A percentile compares a stretch with the other conserved stretches of the same genome.
Conservation (phyloP, 257 asterid genomes). For the Asclepias syriaca region DNA sequence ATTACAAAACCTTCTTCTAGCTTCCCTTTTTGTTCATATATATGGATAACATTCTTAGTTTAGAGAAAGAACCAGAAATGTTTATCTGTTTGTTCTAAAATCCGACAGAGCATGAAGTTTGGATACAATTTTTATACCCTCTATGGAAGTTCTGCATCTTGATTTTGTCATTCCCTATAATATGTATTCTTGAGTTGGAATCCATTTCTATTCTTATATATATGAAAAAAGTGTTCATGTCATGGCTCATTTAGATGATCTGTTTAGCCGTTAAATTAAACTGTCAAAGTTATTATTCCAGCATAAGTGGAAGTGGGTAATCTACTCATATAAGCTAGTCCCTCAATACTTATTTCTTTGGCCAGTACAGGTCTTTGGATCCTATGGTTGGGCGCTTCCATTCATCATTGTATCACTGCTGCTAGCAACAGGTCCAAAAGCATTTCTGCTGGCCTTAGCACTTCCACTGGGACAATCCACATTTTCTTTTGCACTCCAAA, state of each 20-base stretch:
- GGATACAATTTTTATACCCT: background rate
- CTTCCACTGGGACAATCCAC: conserved; percentile 66
- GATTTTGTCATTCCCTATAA: background rate
- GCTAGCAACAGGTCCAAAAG: conserved; percentile 60
- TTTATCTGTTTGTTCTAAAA: background rate
- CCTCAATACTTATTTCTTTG: conserved; percentile 13
- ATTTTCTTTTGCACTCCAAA: conserved; percentile 50
- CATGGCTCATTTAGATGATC: background rate
- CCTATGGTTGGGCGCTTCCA: conserved; percentile 70
- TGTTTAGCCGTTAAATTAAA: background rate
- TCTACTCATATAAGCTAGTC: background rate
- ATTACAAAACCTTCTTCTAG: background rate
- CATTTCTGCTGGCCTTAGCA: conserved; percentile 72
- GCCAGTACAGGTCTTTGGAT: conserved; percentile 61
- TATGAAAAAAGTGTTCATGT: background rate
- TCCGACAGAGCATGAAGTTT: background rate
- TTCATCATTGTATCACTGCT: conserved; percentile 43
- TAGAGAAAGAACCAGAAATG: background rate
- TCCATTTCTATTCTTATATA: background rate
- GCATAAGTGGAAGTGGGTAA: background rate
- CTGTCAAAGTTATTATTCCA: background rate
- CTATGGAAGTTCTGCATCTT: background rate
- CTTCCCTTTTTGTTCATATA: background rate
- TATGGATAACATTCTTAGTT: background rate
- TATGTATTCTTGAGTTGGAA: background rate